These are phyloP conservation scores for Rusavskia elegans DNA, from an alignment of 495 filamentous ascomycete species.

Conservation along the genomic window DNA sequence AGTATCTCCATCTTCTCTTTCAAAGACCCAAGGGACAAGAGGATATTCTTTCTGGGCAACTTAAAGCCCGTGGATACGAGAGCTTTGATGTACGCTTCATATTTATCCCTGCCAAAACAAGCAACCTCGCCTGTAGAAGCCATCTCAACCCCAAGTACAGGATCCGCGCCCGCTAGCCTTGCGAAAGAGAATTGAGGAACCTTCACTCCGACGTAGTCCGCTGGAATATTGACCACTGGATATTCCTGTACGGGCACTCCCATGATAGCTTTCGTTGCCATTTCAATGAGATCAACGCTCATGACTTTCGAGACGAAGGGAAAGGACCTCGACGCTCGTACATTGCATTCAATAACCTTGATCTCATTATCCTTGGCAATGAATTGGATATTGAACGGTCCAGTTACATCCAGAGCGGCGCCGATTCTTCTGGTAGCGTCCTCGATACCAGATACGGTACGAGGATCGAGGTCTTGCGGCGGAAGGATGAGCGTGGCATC, in stretches of 20 bases:
- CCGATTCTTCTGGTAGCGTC: conserved; percentile 94
- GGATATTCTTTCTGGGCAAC: conserved; percentile 86
- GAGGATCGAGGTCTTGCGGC: conserved; percentile 80
- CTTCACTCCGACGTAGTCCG: conserved; percentile 87
- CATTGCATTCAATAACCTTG: conserved; percentile 99
- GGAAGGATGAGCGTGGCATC: conserved; percentile 95
- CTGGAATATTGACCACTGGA: conserved; percentile 54
- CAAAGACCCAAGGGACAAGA: conserved; percentile 90
- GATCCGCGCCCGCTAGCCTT: conserved; percentile 85
- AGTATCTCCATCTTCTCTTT: conserved; percentile 97
- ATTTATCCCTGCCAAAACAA: conserved; percentile 89
- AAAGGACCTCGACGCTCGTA: conserved; percentile 88
- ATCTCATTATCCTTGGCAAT: conserved; percentile 99
- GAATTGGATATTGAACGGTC: conserved; percentile 98
- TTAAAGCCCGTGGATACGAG: conserved; percentile 91
- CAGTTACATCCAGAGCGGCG: conserved; percentile 86
- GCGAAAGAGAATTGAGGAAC: conserved; percentile 99
- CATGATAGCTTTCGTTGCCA: conserved; percentile 97
- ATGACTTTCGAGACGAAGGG: conserved; percentile 98
- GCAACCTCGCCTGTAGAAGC: conserved; percentile 97
- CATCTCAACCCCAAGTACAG: conserved; percentile 96
- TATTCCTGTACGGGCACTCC: conserved; percentile 68
- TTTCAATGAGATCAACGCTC: conserved; percentile 95
- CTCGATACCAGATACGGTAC: conserved; percentile 80
- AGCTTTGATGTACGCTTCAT: conserved; percentile 94